A percentile compares a stretch with the other conserved stretches of the same genome.
phyloP scores from a whole-genome alignment of 2,329 filamentous ascomycete species.

The Phoma sp. region DNA sequence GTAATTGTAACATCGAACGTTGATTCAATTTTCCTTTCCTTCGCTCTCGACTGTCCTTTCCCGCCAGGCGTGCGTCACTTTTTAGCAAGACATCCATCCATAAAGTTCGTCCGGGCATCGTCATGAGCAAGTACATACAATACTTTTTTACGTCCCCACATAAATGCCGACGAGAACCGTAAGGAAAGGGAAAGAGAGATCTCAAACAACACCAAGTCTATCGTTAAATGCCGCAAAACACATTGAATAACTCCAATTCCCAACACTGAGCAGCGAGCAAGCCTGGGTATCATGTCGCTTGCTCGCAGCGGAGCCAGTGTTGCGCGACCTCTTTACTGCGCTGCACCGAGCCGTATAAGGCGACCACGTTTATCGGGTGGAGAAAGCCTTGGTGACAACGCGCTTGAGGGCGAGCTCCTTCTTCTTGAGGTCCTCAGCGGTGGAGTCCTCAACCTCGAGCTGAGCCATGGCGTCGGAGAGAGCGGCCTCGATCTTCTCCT shows the following conservation, averaged over 20 bases:
- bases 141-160: conserved; percentile 33
- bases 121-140: conserved; percentile 38
- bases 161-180: conserved; percentile 24
- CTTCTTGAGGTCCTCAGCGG: conserved; percentile 97
- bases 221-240: conserved; percentile 42
- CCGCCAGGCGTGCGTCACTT: conserved; percentile 25
- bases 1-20: conserved; percentile 17
- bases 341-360: neutral
- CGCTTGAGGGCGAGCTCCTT: conserved; percentile 98
- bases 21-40: conserved; percentile 23
- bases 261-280: conserved; percentile 23
- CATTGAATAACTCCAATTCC: conserved; percentile 32
- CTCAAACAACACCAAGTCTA: conserved; percentile 37
- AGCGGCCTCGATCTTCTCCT: conserved; percentile 98
- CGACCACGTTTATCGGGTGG: conserved; percentile 70
- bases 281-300: conserved; percentile 35
- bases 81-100: conserved; percentile 29
- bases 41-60: conserved; percentile 19
- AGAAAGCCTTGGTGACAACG: conserved; percentile 97
- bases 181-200: conserved; percentile 29
- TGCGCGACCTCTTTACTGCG: conserved; percentile 11
- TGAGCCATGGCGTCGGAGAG: conserved; percentile 97
- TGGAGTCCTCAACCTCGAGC: conserved; percentile 92
- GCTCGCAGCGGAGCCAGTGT: conserved; percentile 26
- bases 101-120: conserved; percentile 34